A percentile compares a stretch with the other conserved stretches of the same genome.
These are phyloP conservation scores for Lophium mytilinum DNA, from an alignment of 495 filamentous ascomycete species.

Conservation along the genomic window DNA sequence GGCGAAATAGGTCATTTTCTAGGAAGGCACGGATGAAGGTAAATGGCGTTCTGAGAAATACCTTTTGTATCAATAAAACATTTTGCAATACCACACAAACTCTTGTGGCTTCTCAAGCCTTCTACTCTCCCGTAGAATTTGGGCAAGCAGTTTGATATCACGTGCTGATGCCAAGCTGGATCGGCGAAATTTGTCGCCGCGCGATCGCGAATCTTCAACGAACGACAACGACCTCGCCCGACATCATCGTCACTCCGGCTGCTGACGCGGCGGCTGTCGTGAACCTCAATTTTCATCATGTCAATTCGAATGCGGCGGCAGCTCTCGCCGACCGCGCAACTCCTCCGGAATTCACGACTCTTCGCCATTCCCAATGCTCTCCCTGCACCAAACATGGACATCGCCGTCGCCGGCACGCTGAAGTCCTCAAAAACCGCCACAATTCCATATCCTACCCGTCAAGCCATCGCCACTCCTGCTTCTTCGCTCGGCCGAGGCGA, in stretches of 20 bases:
- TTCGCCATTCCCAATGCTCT: slow-evolving; percentile 56
- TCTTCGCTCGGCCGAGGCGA: slow-evolving; percentile 73
- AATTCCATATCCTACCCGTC: slow-evolving; percentile 67
- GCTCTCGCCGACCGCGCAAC: slow-evolving; percentile 55
- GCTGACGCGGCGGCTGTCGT: slow-evolving; percentile 10
- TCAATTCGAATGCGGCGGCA: slow-evolving; percentile 9
- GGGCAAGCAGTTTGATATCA: too few relatives aligned
- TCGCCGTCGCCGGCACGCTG: slow-evolving; percentile 3
- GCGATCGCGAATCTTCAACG: too few relatives aligned
- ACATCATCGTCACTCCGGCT: slow-evolving; percentile 4
- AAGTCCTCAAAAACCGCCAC: slow-evolving; percentile 59
- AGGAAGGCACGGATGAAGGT: too few relatives aligned
- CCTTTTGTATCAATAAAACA: too few relatives aligned
- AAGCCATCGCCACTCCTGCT: slow-evolving; percentile 70
- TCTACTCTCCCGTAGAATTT: too few relatives aligned
- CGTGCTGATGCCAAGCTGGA: neutral
- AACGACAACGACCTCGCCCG: too few relatives aligned
- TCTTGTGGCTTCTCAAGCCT: too few relatives aligned
- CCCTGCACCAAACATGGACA: slow-evolving; percentile 37
- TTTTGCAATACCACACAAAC: too few relatives aligned
- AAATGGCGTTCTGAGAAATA: too few relatives aligned
- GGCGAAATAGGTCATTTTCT: too few relatives aligned
- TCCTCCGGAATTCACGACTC: slow-evolving; percentile 56
- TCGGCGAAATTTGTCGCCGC: neutral
- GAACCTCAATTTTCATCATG: slow-evolving; percentile 17